Evolutionary conservation across 495 filamentous ascomycete genomes (phyloP).

Genomic region (Glonium stellatum): DNA sequence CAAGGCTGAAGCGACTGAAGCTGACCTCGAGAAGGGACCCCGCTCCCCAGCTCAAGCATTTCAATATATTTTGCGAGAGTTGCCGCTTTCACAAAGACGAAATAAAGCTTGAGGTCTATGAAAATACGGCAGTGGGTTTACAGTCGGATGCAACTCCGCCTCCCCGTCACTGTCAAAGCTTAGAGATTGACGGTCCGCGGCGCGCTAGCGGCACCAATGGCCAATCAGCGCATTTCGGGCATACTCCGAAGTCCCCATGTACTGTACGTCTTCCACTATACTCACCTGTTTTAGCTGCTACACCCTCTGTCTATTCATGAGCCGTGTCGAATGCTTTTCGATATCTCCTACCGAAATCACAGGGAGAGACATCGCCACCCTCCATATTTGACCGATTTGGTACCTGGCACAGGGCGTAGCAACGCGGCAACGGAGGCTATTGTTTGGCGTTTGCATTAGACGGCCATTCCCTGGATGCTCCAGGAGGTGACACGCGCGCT

Average conservation of each 20-base stretch:
- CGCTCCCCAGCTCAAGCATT: not conserved
- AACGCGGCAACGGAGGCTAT: not conserved
- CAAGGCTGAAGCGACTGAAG: not conserved
- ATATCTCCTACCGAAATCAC: no score
- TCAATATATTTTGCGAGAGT: not conserved
- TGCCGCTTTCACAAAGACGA: not conserved
- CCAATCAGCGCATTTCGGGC: not conserved
- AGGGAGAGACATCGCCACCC: no score
- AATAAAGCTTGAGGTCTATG: not conserved
- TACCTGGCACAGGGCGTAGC: no score
- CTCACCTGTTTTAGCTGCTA: no score
- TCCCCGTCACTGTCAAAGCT: not conserved
- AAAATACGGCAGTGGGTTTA: not conserved
- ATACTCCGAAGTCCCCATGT: not conserved
- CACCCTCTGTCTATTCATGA: no score
- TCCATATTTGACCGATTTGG: no score
- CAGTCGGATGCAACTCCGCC: not conserved
- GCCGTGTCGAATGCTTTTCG: no score
- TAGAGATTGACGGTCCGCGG: not conserved
- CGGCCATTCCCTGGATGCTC: not conserved
- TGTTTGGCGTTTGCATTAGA: not conserved
- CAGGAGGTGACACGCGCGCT: not conserved
- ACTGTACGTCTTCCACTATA: not conserved
- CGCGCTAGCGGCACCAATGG: not conserved
- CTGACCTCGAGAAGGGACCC: conserved; percentile 1